Conservation (phyloP, 148 eudicot genomes). For the Spergularia marina region DNA sequence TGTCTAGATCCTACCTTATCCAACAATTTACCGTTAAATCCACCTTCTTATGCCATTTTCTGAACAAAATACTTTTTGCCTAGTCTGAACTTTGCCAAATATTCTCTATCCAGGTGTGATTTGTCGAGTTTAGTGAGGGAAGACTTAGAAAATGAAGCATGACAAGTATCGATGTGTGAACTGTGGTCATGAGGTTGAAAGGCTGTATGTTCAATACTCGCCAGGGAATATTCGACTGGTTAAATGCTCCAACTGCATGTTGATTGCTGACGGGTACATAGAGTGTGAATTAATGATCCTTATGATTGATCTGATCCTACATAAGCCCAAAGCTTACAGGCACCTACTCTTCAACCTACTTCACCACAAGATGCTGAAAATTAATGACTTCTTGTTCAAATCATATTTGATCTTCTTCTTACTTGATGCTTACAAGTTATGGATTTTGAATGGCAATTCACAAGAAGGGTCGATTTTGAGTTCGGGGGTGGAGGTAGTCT, state of each 20-base stretch:
- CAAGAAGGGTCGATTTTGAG: slow-evolving; percentile 22
- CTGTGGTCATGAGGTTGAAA: slow-evolving; percentile 57
- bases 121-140: slow-evolving; percentile 2
- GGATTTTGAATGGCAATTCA: slow-evolving; percentile 29
- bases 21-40: too few relatives aligned
- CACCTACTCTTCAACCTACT: slow-evolving; percentile 78
- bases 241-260: slow-evolving; percentile 74
- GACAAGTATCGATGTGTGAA: slow-evolving; percentile 49
- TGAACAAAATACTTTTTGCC: slow-evolving; percentile 10
- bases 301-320: slow-evolving; percentile 75
- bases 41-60: neutral
- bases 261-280: slow-evolving; percentile 79
- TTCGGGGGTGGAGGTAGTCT: slow-evolving; percentile 36
- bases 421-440: slow-evolving; percentile 53
- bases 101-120: slow-evolving; percentile 17
- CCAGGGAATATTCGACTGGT: slow-evolving; percentile 84
- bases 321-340: slow-evolving; percentile 85
- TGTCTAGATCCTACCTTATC: neutral
- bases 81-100: neutral
- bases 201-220: slow-evolving; percentile 73
- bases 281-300: slow-evolving; percentile 90
- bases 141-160: slow-evolving; percentile 19
- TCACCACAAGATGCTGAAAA: slow-evolving; percentile 36
- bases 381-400: slow-evolving; percentile 55
- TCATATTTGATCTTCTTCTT: slow-evolving; percentile 39